A percentile compares a stretch with the other conserved stretches of the same genome.
These are phyloP conservation scores for Lachnellula occidentalis DNA, from an alignment of 2,329 filamentous ascomycete species.

Conservation along the genomic window DNA sequence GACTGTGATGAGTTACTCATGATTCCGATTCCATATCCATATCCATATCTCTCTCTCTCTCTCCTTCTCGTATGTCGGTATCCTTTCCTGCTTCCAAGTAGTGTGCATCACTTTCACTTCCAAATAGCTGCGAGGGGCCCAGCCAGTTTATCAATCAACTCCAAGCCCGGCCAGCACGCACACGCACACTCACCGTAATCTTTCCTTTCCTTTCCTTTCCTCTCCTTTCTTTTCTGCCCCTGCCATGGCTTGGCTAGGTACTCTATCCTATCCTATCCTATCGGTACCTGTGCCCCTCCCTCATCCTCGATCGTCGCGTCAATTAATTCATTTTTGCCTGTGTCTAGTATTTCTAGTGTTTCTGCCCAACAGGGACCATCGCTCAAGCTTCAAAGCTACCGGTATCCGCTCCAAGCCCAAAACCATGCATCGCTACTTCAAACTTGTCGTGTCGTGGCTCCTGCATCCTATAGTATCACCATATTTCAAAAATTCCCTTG, in stretches of 20 bases:
- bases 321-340: neutral
- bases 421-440: neutral
- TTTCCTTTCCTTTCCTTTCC: no score
- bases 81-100: neutral
- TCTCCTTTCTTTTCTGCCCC: no score
- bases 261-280: no score
- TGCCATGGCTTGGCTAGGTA: no score
- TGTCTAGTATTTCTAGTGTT: neutral
- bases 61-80: no score
- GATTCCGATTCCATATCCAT: no score
- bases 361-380: neutral
- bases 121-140: neutral
- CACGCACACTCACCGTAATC: neutral
- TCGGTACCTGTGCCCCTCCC: neutral
- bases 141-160: neutral
- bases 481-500: no score
- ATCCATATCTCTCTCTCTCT: no score
- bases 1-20: neutral
- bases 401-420: no score
- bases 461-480: neutral
- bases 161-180: neutral
- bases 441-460: neutral
- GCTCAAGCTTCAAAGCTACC: neutral
- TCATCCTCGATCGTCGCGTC: neutral
- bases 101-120: no score